Conservation (phyloP, 257 asterid genomes). For the Nicotiana benthamiana region DNA sequence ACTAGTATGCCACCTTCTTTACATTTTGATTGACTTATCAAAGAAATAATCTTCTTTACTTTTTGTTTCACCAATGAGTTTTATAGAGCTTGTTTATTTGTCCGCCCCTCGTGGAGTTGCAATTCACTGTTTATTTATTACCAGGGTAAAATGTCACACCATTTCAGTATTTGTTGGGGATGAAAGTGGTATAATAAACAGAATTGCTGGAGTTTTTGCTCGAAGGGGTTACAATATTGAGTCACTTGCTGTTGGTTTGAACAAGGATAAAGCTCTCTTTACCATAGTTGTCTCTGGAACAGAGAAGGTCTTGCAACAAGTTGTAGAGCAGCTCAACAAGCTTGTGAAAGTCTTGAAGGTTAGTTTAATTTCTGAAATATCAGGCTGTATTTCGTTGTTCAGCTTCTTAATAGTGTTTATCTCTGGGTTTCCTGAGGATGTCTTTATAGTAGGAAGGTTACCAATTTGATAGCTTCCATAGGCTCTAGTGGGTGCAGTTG, state of each 20-base stretch:
- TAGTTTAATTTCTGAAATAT: background rate
- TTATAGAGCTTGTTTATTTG: background rate
- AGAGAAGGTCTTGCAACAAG: conserved; percentile 60
- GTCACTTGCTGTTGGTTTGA: conserved; percentile 88
- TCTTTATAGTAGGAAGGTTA: background rate
- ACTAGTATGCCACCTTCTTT: background rate
- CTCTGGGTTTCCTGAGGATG: background rate
- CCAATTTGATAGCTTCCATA: background rate
- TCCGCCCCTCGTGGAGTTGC: background rate
- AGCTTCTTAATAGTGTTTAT: background rate
- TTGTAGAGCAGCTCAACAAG: conserved; percentile 76
- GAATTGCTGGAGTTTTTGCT: conserved; percentile 89
- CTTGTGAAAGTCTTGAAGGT: conserved; percentile 79
- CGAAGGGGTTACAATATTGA: conserved; percentile 84
- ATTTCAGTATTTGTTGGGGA: conserved; percentile 87
- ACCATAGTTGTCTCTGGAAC: conserved; percentile 84
- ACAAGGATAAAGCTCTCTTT: conserved; percentile 78
- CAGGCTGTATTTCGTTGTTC: background rate
- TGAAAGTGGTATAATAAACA: conserved; percentile 83
- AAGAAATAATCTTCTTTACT: background rate
- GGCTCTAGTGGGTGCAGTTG: background rate
- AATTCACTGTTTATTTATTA: background rate
- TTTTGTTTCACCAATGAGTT: background rate
- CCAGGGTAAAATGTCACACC: conserved; percentile 62
- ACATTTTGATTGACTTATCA: background rate